Evolutionary conservation across 306 rosid genomes (phyloP).

Genomic region (Trichosanthes truncata): DNA sequence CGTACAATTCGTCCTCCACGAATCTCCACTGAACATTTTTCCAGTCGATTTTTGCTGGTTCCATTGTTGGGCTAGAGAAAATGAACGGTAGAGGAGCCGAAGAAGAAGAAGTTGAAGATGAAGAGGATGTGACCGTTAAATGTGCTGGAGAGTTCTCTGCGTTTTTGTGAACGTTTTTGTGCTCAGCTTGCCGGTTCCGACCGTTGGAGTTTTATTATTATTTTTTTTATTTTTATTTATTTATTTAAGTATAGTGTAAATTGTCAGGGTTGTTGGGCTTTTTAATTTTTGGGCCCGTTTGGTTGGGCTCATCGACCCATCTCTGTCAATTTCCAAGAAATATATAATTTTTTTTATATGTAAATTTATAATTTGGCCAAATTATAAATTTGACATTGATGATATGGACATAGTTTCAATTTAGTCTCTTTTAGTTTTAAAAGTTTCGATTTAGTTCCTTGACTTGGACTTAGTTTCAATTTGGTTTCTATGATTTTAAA

Average conservation of each 20-base stretch:
- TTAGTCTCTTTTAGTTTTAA: too few relatives aligned
- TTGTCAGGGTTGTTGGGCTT: neutral
- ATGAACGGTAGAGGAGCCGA: neutral
- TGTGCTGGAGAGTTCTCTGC: neutral
- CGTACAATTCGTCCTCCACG: constrained; percentile 63
- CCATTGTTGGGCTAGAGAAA: constrained; percentile 44
- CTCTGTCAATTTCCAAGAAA: neutral
- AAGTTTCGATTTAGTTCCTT: too few relatives aligned
- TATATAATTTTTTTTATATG: neutral
- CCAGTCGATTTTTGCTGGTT: constrained; percentile 95
- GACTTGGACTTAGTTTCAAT: too few relatives aligned
- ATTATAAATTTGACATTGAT: too few relatives aligned
- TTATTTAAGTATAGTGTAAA: neutral
- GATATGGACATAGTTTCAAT: too few relatives aligned
- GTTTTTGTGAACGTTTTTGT: neutral
- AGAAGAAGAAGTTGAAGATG: neutral
- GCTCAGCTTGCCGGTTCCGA: constrained; percentile 19
- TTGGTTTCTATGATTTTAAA: too few relatives aligned
- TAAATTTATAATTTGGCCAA: neutral
- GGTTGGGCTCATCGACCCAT: neutral
- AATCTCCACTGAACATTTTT: constrained; percentile 69
- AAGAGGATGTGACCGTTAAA: constrained; percentile 48
- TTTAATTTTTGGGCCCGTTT: neutral
- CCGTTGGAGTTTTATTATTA: constrained; percentile 82
- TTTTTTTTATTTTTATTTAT: neutral